Conservation (phyloP, 2,329 filamentous ascomycete species). For the Periconia digitata region DNA sequence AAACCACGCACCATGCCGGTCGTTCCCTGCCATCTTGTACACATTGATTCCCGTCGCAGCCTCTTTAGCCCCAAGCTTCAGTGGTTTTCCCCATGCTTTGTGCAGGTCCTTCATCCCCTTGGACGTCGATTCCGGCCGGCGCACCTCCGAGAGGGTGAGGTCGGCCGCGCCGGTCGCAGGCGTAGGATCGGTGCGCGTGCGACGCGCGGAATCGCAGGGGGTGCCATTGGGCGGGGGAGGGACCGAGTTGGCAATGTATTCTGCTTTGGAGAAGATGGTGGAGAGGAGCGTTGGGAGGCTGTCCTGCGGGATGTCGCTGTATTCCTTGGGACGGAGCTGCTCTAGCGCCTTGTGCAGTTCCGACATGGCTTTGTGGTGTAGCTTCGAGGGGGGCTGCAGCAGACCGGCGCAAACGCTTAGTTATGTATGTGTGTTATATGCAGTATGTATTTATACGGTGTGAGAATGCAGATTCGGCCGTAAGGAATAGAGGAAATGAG, state of each 20-base stretch:
- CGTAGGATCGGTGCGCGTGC: constrained; percentile 60
- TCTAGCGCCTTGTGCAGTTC: constrained; percentile 51
- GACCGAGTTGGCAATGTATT: constrained; percentile 75
- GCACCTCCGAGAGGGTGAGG: constrained; percentile 55
- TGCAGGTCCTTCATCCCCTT: constrained; percentile 63
- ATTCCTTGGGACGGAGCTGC: constrained; percentile 47
- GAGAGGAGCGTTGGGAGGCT: constrained; percentile 45
- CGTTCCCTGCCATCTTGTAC: constrained; percentile 77
- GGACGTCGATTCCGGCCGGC: constrained; percentile 49
- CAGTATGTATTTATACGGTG: background rate
- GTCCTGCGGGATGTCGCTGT: constrained; percentile 47
- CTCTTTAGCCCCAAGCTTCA: constrained; percentile 70
- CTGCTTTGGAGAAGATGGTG: constrained; percentile 56
- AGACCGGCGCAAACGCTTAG: no score
- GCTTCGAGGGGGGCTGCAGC: no score
- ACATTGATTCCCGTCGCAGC: constrained; percentile 77
- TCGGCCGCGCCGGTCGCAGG: constrained; percentile 54
- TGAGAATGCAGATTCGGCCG: no score
- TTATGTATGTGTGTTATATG: no score
- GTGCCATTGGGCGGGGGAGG: constrained; percentile 58
- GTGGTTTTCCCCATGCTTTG: constrained; percentile 81
- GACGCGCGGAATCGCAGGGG: constrained; percentile 49
- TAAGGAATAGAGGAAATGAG: no score
- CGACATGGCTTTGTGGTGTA: constrained; percentile 21
- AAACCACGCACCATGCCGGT: constrained; percentile 88